Evolutionary conservation across 1,284 basidiomycete species (phyloP), one percentile per base, ranked within the genome.

Genomic region (Malassezia dermatis): DNA sequence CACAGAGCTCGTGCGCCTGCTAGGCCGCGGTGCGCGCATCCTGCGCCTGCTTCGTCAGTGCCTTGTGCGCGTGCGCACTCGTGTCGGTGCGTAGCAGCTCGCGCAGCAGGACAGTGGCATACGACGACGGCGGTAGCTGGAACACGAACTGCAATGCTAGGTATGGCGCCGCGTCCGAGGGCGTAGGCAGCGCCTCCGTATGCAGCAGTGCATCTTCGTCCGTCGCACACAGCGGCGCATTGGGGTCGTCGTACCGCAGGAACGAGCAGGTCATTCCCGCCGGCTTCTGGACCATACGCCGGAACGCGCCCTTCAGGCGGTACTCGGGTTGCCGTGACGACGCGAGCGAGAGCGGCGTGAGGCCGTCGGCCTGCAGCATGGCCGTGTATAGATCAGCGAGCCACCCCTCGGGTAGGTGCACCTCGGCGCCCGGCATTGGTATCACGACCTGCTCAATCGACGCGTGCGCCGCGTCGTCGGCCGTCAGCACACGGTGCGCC

Each of bases 391-490:
- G 80, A 61, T 89, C 83, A 17, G 87, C 86, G 21, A 94, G 82
- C 35, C 79, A 73, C 11, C 89, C 88, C 4, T 84, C 84, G 0
- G 91, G 90, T 66, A 88, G 89, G 35, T 86, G 84, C 26, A 95
- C 87, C 68, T 93, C 87, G 66, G 84, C 88, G 4, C 94, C 94
- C 23, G 93, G 89, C 28, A 96, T 78, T 5, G 94, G 93, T 82
- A 98, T 88, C 59, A 96, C 82, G 34, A 98, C 86, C 75, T 98
- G 91, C 69, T 88, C 88, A 56, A 98, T 88, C 4, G 84, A 82
- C 75, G 89, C 86, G 48, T 85, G 81, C 15, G 28, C 13, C 59
- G 81, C 78, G 67, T 95, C 88, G 13, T 81, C 84, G 59, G 82
- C 81, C 0, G 83, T 83, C 47, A 98, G 77, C 3, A 82, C 81